phyloP scores from a whole-genome alignment of 139 green algal species.

The Tetraselmis chui region DNA sequence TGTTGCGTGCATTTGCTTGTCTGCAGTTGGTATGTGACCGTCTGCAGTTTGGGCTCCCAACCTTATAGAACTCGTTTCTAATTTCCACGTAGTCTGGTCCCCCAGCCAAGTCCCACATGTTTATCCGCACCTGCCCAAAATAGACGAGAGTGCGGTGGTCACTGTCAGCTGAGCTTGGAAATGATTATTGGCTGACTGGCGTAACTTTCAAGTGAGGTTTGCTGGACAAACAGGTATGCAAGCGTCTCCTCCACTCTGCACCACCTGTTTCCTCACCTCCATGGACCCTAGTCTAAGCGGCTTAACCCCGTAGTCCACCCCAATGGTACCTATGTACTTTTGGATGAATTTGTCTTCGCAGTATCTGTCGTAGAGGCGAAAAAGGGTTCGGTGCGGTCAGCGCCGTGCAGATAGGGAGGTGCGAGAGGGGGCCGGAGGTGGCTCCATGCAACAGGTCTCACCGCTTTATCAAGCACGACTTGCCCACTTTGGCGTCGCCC shows the following conservation, averaged over 20 bases:
- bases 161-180: no score
- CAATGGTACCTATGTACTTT: constrained; percentile 64
- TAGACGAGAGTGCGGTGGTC: neutral
- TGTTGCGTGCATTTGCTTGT: no score
- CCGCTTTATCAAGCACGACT: constrained; percentile 68
- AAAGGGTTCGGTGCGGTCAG: no score
- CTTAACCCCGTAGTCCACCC: constrained; percentile 66
- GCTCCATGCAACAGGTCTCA: no score
- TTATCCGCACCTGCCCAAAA: constrained; percentile 42
- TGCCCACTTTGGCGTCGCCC: constrained; percentile 48
- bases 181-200: no score
- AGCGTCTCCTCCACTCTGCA: no score
- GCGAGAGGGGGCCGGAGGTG: no score
- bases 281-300: constrained; percentile 33
- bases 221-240: no score
- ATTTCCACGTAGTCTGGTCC: constrained; percentile 41
- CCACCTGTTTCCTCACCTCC: neutral
- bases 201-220: no score
- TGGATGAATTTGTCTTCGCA: constrained; percentile 62
- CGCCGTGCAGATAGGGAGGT: neutral
- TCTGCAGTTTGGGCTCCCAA: no score
- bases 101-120: constrained; percentile 59
- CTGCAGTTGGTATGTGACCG: no score
- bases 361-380: constrained; percentile 36
- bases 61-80: constrained; percentile 65